Evolutionary conservation across 495 filamentous ascomycete species (phyloP), one percentile per base, ranked within the genome.

Genomic region (Geoglossum glabrum): DNA sequence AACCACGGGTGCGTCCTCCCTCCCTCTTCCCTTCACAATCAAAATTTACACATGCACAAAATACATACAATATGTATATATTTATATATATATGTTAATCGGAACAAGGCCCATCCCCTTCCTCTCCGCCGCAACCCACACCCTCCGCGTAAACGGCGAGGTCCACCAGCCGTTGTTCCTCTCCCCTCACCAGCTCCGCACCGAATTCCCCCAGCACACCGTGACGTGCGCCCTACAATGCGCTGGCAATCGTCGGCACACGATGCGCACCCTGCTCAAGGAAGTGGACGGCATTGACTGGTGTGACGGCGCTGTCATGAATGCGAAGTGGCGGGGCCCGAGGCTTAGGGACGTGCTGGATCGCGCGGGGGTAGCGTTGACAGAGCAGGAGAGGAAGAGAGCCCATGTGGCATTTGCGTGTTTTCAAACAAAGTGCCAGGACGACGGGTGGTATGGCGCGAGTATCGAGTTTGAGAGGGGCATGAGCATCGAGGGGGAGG

Each of bases 361-460:
- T 13, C 60, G 62, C 21, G 73, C 77, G 0, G 73, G 71, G 4
- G 17, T 73, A 4, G 60, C 65, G 23, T 26, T 26, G 27, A 45
- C 8, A 59, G 36, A 21, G 1, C 26, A 43, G 19, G 59, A 66
- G 54, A 21, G 63, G 43, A 50, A 61, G 7, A 56, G 63, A 15
- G 67, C 63, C 15, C 75, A 80, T 63, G 78, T 78, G 2, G 71
- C 72, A 0, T 82, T 82, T 62, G 72, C 74, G 3, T 80, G 76
- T 59, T 67, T 70, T 57, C 62, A 74, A 55, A 73, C 82, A 77
- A 50, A 84, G 69, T 28, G 84, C 87, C 45, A 94, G 71, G 13
- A 94, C 83, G 33, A 93, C 77, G n/a, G 84, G 72, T 17, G 87
- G 87, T 6, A 72, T 70, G 28, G 75, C 11, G 70, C 71, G 19